A percentile compares a stretch with the other conserved stretches of the same genome.
phyloP scores from a whole-genome alignment of 2,329 filamentous ascomycete genomes.

The Zymoseptoria passerinii region DNA sequence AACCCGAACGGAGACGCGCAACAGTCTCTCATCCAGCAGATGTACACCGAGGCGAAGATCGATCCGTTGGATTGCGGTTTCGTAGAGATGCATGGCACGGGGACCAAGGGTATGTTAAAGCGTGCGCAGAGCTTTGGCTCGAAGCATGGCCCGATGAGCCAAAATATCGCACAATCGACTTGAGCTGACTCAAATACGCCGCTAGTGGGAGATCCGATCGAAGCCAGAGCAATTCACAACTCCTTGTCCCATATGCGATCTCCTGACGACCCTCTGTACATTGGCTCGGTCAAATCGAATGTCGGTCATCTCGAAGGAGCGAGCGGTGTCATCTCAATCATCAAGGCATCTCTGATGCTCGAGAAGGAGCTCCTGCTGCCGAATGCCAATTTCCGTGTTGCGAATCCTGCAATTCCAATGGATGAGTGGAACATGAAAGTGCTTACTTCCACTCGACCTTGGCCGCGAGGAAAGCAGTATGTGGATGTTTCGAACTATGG shows the following conservation, averaged over 20 bases:
- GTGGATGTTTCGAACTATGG: conserved; percentile 42
- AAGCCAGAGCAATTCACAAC: conserved; percentile 7
- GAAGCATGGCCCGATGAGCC: too few relatives aligned
- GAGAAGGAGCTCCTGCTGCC: conserved; percentile 21
- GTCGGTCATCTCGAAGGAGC: conserved; percentile 15
- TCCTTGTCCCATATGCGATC: not conserved
- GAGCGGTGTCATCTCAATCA: conserved; percentile 9
- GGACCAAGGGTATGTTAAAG: conserved; percentile 7
- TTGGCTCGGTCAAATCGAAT: conserved; percentile 22
- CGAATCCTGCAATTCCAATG: conserved; percentile 24
- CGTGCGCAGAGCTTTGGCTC: not conserved
- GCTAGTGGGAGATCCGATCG: conserved; percentile 7
- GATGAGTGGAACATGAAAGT: conserved; percentile 10
- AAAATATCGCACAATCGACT: too few relatives aligned
- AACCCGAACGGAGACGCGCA: not conserved
- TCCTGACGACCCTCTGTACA: conserved; percentile 3
- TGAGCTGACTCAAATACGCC: not conserved
- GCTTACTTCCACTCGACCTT: conserved; percentile 17
- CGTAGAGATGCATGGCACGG: conserved; percentile 21
- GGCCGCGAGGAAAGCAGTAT: conserved; percentile 15
- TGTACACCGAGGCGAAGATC: conserved; percentile 25
- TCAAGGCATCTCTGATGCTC: conserved; percentile 17
- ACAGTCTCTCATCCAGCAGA: conserved; percentile 1
- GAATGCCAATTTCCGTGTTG: conserved; percentile 17
- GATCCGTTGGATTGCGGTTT: conserved; percentile 13